These are phyloP conservation scores for Geotrichum carabidarum DNA, from an alignment of 1,139 yeast species.

Conservation along the genomic window DNA sequence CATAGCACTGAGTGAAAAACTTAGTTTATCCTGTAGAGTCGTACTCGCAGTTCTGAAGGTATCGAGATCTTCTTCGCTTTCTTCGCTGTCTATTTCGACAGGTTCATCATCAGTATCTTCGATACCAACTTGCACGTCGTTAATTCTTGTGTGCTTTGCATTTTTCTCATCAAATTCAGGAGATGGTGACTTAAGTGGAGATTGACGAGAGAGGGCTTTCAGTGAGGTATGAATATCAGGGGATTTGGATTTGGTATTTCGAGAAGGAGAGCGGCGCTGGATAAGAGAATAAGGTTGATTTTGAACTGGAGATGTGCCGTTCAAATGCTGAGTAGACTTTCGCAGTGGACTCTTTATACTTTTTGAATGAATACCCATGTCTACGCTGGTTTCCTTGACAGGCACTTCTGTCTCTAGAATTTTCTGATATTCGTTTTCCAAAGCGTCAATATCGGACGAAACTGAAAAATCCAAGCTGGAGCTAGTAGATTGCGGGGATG, in stretches of 20 bases:
- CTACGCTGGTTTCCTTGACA: not conserved
- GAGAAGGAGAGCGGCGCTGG: not conserved
- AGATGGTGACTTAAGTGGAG: not conserved
- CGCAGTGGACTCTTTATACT: too few species aligned
- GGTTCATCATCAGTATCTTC: slow-evolving; percentile 1
- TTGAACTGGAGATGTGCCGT: not conserved
- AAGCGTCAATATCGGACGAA: slow-evolving; percentile 10
- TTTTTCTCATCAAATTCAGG: not conserved
- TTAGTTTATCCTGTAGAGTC: slow-evolving; percentile 8
- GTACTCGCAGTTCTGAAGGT: not conserved
- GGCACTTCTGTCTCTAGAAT: slow-evolving; percentile 5
- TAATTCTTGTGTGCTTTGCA: not conserved
- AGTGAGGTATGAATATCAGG: not conserved
- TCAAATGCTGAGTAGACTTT: not conserved
- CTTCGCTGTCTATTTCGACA: slow-evolving; percentile 1
- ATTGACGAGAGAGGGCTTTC: not conserved
- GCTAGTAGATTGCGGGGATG: not conserved
- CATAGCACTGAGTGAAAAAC: slow-evolving; percentile 1
- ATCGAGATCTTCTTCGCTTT: slow-evolving; percentile 3
- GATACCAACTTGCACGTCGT: slow-evolving; percentile 1
- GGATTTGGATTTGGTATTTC: not conserved
- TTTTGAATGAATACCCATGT: too few species aligned
- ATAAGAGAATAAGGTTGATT: not conserved
- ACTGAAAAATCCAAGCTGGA: not conserved
- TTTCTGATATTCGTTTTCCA: slow-evolving; percentile 14